Percentiles rank a stretch among this genome's conserved stretches.
phyloP scores from a whole-genome alignment of 805 yeast genomes.

The Clavispora vitiphila region DNA sequence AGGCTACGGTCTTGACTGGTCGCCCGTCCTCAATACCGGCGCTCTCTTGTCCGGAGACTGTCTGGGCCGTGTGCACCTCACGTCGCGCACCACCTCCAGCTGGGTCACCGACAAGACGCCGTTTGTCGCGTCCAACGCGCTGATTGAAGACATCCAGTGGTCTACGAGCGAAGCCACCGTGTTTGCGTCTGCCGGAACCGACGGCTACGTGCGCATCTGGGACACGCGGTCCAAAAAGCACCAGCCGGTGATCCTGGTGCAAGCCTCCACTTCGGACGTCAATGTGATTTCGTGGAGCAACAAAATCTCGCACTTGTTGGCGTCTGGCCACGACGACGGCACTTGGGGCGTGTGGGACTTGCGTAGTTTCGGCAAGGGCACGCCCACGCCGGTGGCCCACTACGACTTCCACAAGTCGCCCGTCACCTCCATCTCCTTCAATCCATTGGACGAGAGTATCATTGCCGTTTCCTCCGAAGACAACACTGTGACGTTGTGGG shows the following conservation, averaged over 20 bases:
- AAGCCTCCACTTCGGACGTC: conserved; percentile 77
- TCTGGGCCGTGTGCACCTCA: conserved; percentile 74
- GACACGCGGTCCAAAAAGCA: conserved; percentile 92
- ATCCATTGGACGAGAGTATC: conserved; percentile 92
- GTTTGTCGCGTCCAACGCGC: conserved; percentile 60
- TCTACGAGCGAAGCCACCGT: conserved; percentile 88
- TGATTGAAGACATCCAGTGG: conserved; percentile 98
- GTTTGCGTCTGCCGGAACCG: conserved; percentile 91
- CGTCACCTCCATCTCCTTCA: conserved; percentile 88
- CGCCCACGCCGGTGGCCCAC: conserved; percentile 82
- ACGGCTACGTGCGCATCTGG: conserved; percentile 92
- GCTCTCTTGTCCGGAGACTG: conserved; percentile 84
- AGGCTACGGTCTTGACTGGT: conserved; percentile 97
- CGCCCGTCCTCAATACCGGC: conserved; percentile 77
- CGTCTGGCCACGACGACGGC: conserved; percentile 97
- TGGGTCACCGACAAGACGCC: conserved; percentile 89
- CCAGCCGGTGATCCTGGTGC: conserved; percentile 81
- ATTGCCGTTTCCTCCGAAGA: conserved; percentile 96
- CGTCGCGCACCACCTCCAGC: conserved; percentile 67
- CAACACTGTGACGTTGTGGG: conserved; percentile 96
- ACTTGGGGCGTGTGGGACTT: conserved; percentile 98
- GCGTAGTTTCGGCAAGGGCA: conserved; percentile 61
- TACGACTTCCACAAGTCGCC: conserved; percentile 94
- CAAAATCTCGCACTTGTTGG: conserved; percentile 79
- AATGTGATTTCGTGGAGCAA: conserved; percentile 96